These are phyloP conservation scores for Saccharomycopsis oosterbeekiorum DNA, from an alignment of 805 yeast species.

Conservation along the genomic window DNA sequence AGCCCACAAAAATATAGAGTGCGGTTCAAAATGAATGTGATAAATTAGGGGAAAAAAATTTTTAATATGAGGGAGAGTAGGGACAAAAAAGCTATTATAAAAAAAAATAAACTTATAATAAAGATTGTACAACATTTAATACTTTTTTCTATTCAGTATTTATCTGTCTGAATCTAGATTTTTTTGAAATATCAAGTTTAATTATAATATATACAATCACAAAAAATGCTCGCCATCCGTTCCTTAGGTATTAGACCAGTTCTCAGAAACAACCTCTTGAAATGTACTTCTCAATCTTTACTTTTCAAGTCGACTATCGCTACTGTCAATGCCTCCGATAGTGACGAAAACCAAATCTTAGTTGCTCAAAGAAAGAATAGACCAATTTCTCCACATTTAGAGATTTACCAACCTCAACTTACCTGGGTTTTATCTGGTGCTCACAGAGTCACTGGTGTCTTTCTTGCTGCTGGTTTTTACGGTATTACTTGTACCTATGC, in stretches of 20 bases:
- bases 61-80: not conserved
- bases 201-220: no score
- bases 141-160: not conserved
- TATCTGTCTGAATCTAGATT: no score
- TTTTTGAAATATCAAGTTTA: no score
- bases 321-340: conserved; percentile 45
- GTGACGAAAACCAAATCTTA: conserved; percentile 59
- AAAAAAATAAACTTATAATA: not conserved
- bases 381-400: conserved; percentile 84
- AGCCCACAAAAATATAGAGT: not conserved
- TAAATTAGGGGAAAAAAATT: not conserved
- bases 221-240: not conserved
- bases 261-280: not conserved
- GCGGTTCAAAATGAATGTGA: not conserved
- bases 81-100: not conserved
- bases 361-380: conserved; percentile 77
- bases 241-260: not conserved
- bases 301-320: conserved; percentile 3
- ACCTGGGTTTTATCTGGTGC: conserved; percentile 72
- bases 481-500: conserved; percentile 70
- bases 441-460: conserved; percentile 85
- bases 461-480: conserved; percentile 70
- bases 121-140: not conserved
- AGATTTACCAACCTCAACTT: conserved; percentile 85
- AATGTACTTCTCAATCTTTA: not conserved